These are phyloP conservation scores for Schizochytrium sp. DNA, from an alignment of 108 stramenopile species.

Conservation along the genomic window DNA sequence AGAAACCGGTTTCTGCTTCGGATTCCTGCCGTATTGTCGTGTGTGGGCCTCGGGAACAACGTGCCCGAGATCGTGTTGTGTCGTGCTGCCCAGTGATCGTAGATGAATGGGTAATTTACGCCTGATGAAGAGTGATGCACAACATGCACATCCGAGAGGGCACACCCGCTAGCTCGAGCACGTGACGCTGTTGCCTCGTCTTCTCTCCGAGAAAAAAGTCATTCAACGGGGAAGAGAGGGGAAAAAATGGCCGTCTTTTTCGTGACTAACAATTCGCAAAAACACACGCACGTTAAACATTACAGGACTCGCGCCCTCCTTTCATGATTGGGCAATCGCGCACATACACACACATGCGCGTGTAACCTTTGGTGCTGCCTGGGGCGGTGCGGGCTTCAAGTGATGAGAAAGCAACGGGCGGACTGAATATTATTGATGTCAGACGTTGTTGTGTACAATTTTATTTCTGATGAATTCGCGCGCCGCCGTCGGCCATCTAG, in stretches of 20 bases:
- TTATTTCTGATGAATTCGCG: background rate
- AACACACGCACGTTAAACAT: too few species aligned
- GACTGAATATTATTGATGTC: background rate
- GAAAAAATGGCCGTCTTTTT: too few species aligned
- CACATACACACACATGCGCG: background rate
- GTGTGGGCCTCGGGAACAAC: background rate
- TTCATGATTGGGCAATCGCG: background rate
- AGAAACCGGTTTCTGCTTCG: slow-evolving; percentile 9
- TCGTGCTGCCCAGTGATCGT: background rate
- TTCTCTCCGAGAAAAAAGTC: background rate
- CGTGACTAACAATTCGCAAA: too few species aligned
- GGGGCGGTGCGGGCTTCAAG: background rate
- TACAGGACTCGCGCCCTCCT: background rate
- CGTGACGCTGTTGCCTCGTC: background rate
- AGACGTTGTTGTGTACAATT: slow-evolving; percentile 1
- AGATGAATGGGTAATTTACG: slow-evolving; percentile 3
- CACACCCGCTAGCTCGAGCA: background rate
- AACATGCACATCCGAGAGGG: slow-evolving; percentile 9
- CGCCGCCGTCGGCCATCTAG: too few species aligned
- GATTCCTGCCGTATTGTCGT: background rate
- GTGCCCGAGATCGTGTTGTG: background rate
- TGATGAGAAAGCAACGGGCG: slow-evolving; percentile 3
- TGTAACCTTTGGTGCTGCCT: background rate
- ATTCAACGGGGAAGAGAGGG: too few species aligned
- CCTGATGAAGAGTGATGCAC: background rate